phyloP scores from a whole-genome alignment of 352 stramenopile genomes.

The Pythium biforme region DNA sequence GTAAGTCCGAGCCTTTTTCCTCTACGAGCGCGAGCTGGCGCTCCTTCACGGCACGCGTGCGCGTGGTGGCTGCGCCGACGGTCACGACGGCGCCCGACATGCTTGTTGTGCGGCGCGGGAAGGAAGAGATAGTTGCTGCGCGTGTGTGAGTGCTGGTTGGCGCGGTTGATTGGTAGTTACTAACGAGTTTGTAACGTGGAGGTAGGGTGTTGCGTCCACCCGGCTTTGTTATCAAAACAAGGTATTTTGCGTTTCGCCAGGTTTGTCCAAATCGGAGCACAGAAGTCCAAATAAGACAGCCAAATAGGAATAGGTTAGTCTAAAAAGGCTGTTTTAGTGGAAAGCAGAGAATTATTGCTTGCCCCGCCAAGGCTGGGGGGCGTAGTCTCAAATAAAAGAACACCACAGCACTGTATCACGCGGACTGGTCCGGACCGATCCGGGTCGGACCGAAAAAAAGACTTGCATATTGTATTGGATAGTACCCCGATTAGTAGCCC shows the following conservation, averaged over 20 bases:
- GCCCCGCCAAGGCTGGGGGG: too few relatives aligned
- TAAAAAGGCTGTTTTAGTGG: too few relatives aligned
- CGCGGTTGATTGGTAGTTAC: not conserved
- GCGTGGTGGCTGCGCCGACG: conserved; percentile 31
- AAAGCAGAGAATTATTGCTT: too few relatives aligned
- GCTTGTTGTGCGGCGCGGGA: too few relatives aligned
- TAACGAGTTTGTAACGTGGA: not conserved
- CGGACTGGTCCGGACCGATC: not conserved
- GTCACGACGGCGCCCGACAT: conserved; percentile 13
- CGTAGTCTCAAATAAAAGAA: too few relatives aligned
- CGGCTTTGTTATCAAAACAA: too few relatives aligned
- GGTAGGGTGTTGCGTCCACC: too few relatives aligned
- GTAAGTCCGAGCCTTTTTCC: conserved; percentile 36
- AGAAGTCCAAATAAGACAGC: too few relatives aligned
- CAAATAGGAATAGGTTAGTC: too few relatives aligned
- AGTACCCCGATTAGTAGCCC: not conserved
- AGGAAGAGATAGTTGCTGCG: not conserved
- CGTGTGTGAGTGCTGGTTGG: not conserved
- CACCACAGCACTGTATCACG: not conserved
- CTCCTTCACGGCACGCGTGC: conserved; percentile 56
- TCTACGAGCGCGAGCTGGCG: conserved; percentile 70
- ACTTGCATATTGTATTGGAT: not conserved
- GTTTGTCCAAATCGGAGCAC: too few relatives aligned
- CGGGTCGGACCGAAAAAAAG: not conserved
- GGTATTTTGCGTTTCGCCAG: too few relatives aligned